Percentiles rank a stretch among this genome's conserved stretches.
These are phyloP conservation scores for Chlorella variabilis DNA, from an alignment of 163 green algal species.

Conservation along the genomic window DNA sequence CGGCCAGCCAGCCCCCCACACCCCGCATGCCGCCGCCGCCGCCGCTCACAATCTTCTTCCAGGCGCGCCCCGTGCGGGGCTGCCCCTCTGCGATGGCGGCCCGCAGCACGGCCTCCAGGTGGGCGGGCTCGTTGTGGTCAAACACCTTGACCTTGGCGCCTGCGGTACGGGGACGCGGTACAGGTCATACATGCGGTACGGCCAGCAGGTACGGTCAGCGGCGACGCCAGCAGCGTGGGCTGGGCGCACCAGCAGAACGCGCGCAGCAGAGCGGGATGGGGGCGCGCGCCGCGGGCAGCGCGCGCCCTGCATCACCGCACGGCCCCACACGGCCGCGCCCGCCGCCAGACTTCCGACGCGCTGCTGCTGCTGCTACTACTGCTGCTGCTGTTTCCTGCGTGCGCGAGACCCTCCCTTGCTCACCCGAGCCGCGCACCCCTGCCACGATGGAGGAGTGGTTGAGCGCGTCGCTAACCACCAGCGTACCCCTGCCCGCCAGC, in stretches of 20 bases:
- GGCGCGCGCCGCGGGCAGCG: too few species aligned
- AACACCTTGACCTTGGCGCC: slow-evolving; percentile 72
- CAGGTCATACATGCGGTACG: neutral
- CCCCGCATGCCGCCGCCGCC: neutral
- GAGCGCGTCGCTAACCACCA: slow-evolving; percentile 95
- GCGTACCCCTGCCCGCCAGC: slow-evolving; percentile 83
- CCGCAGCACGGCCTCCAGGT: slow-evolving; percentile 91
- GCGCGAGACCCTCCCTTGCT: too few species aligned
- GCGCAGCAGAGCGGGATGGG: too few species aligned
- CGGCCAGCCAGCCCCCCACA: too few species aligned
- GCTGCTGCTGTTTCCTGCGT: too few species aligned
- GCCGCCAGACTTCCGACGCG: too few species aligned
- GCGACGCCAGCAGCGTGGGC: neutral
- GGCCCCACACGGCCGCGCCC: too few species aligned
- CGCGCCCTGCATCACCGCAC: too few species aligned
- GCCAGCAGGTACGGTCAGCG: too few species aligned
- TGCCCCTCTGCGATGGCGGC: slow-evolving; percentile 90
- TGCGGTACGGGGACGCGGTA: too few species aligned
- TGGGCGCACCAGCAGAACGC: too few species aligned
- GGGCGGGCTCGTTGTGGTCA: slow-evolving; percentile 88
- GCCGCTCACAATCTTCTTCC: slow-evolving; percentile 84
- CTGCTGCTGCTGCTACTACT: too few species aligned
- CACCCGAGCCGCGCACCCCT: slow-evolving; percentile 70
- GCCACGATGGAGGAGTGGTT: slow-evolving; percentile 98
- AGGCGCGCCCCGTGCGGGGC: slow-evolving; percentile 89